Conservation (phyloP, 75 land plant species). For the Isoetes taiwanensis region DNA sequence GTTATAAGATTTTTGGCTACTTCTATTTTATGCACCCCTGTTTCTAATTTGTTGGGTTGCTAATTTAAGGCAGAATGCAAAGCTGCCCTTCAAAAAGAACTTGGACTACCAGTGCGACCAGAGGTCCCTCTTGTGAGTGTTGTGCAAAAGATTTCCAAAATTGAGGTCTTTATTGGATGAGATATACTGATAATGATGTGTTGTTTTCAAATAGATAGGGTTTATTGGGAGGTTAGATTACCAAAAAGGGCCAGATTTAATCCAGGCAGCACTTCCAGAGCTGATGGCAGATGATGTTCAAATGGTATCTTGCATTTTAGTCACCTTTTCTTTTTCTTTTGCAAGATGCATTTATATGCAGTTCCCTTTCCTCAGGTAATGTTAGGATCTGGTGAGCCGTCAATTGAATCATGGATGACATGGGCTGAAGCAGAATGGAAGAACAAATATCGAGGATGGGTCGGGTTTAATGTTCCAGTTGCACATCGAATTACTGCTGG, state of each 20-base stretch:
- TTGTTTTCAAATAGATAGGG: conserved; percentile 40
- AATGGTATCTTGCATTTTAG: no score
- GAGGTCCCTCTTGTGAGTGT: conserved; percentile 60
- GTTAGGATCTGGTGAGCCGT: conserved; percentile 80
- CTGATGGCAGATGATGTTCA: conserved; percentile 72
- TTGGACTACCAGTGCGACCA: conserved; percentile 58
- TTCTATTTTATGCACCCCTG: neutral
- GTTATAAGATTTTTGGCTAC: neutral
- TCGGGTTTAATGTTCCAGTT: conserved; percentile 82
- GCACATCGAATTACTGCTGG: conserved; percentile 90
- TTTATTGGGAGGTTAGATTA: conserved; percentile 93
- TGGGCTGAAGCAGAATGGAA: conserved; percentile 39
- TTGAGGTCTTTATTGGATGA: neutral
- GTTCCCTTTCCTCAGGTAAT: no score
- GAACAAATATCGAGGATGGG: conserved; percentile 90
- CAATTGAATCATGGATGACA: conserved; percentile 78
- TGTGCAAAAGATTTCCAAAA: neutral
- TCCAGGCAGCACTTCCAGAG: conserved; percentile 48
- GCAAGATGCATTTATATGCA: no score
- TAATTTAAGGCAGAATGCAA: conserved; percentile 57
- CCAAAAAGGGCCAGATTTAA: conserved; percentile 83
- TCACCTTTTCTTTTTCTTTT: no score
- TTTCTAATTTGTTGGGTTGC: neutral
- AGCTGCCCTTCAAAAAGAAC: conserved; percentile 62
- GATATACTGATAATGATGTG: neutral